These are phyloP conservation scores for Vitis hybrid DNA, from an alignment of 177 flowering plant genomes.

Conservation along the genomic window DNA sequence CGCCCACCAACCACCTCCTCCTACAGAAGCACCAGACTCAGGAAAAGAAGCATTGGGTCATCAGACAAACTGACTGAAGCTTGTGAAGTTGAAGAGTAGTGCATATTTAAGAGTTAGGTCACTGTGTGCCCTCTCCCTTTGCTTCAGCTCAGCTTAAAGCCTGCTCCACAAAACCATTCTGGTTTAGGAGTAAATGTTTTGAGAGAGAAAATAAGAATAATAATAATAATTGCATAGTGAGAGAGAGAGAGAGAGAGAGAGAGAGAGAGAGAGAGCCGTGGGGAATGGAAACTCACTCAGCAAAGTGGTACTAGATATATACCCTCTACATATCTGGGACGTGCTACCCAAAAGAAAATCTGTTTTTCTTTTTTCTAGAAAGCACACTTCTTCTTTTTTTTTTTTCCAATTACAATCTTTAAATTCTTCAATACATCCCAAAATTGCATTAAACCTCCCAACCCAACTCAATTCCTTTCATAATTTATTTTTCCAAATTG, in stretches of 20 bases:
- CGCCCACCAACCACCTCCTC: not conserved
- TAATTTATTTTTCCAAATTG: too few relatives aligned
- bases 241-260: conserved; percentile 11
- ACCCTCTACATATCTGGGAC: not conserved
- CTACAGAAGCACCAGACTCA: conserved; percentile 13
- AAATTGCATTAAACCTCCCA: too few relatives aligned
- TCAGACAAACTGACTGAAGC: conserved; percentile 4
- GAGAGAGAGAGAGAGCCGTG: not conserved
- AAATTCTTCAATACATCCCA: too few relatives aligned
- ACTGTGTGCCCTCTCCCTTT: not conserved
- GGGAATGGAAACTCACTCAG: conserved; percentile 6
- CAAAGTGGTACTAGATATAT: conserved; percentile 6
- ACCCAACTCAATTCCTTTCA: too few relatives aligned
- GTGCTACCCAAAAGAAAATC: too few relatives aligned
- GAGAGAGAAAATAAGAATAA: conserved; percentile 8
- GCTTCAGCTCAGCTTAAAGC: conserved; percentile 11
- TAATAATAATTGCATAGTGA: conserved; percentile 28
- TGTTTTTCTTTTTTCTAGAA: too few relatives aligned
- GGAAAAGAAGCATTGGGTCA: conserved; percentile 25
- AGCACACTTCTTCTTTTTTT: too few relatives aligned
- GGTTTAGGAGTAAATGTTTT: conserved; percentile 27
- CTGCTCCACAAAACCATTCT: conserved; percentile 18
- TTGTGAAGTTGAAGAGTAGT: conserved; percentile 10
- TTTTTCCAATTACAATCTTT: too few relatives aligned
- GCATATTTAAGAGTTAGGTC: conserved; percentile 16